Evolutionary conservation across 108 stramenopile species (phyloP).

Genomic region (Cyclostephanos invisitatus): DNA sequence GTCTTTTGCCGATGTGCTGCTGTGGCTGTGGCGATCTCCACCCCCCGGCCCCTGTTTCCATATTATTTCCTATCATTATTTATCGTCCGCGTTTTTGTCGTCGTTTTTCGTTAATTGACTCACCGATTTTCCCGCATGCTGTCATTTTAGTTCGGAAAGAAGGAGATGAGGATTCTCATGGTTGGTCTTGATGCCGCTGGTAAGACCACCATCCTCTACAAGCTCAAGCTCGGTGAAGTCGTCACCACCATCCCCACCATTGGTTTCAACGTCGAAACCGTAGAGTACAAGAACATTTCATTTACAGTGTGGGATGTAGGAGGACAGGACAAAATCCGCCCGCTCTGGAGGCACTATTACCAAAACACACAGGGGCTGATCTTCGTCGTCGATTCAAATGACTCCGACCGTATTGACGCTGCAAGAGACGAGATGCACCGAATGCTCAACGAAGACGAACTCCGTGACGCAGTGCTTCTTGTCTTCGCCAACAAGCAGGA

Average conservation of each 20-base stretch:
- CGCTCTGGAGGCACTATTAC: conserved; percentile 99
- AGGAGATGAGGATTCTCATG: conserved; percentile 99
- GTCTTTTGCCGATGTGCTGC: neutral
- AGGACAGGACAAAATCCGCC: conserved; percentile 98
- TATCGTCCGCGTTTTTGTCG: too few relatives aligned
- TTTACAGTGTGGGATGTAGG: conserved; percentile 99
- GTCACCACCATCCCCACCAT: conserved; percentile 99
- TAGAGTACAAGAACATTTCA: conserved; percentile 95
- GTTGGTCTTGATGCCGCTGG: conserved; percentile 99
- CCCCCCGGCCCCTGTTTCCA: too few relatives aligned
- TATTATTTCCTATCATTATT: too few relatives aligned
- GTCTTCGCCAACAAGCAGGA: conserved; percentile 99
- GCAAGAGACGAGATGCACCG: conserved; percentile 96
- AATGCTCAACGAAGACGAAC: conserved; percentile 96
- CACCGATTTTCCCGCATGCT: neutral
- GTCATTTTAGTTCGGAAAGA: conserved; percentile 89
- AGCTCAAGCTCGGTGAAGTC: conserved; percentile 98
- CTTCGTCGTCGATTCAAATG: conserved; percentile 98
- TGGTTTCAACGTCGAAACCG: conserved; percentile 95
- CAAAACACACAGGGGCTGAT: conserved; percentile 98
- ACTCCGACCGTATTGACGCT: conserved; percentile 94
- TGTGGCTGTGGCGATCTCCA: neutral
- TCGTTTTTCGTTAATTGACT: neutral
- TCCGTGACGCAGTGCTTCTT: conserved; percentile 91
- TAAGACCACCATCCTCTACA: conserved; percentile 99